Base-by-base conservation (phyloP, 352 stramenopile genomes). In the Globisporangium orthogonon region DNA sequence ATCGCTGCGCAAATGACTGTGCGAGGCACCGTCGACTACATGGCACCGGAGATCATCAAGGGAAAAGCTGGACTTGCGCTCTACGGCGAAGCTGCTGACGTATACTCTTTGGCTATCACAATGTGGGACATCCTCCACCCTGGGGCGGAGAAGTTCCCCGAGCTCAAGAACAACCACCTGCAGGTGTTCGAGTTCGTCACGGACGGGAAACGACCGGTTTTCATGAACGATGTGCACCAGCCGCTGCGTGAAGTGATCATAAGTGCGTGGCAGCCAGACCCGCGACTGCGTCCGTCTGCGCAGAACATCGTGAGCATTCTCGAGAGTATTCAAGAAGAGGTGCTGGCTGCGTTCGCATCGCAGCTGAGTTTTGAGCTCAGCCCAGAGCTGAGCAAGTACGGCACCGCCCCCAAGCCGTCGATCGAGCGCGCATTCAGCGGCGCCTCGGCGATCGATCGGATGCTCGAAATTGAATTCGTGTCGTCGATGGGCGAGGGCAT, bases 41-140 rank as follows among this genome's bases (percentile, higher is more conserved):
- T 93, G 83, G 81, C 83, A 6, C 81, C 81, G 3, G 82, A 94
- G 41, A 69, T 94, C 54, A 89, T 94, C 54, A 78, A 89, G 7
- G 77, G 79, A n/a, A 74, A 74, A 28, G 70, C 61, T 3, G 80
- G 76, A 0, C 11, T 76, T 2, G 76, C 73, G 3, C 31, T 48
- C 17, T 94, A 92, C 56, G 77, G 60, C 17, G 76, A 91, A 49
- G 73, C 75, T 33, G 80, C 83, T 0, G 84, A 92, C 45, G 67
- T 94, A 40, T 94, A 89, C 58, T 77, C 76, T 23, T 58, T 94
- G 23, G 82, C 65, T 15, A 82, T 92, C 48, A 91, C 80, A 15
- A 76, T 94, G 60, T 92, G 82, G 78, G 77, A 92, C 39, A 71
- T 94, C n/a, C 44, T 87, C 6, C 53, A 87, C 53, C 79, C 79